These are phyloP conservation scores for Colletotrichum sp. DNA, from an alignment of 2,329 filamentous ascomycete genomes.

Conservation along the genomic window DNA sequence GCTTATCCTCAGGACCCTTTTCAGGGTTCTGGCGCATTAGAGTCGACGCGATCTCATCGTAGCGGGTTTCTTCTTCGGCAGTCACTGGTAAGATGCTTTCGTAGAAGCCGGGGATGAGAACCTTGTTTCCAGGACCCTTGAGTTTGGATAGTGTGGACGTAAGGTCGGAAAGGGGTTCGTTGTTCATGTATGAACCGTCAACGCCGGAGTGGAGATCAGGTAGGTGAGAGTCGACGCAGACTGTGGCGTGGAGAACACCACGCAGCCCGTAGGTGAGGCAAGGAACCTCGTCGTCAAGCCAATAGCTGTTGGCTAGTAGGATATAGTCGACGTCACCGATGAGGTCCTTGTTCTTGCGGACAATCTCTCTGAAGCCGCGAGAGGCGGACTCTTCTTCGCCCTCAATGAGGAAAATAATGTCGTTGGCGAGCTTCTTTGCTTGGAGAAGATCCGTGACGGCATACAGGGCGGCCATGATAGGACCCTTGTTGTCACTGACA, in stretches of 20 bases:
- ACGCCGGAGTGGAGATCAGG: conserved; percentile 95
- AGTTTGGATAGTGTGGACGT: conserved; percentile 82
- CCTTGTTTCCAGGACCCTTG: conserved; percentile 78
- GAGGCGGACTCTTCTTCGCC: conserved; percentile 97
- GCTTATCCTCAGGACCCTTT: conserved; percentile 62
- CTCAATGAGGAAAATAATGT: conserved; percentile 93
- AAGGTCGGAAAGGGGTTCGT: conserved; percentile 91
- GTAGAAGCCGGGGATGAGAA: conserved; percentile 89
- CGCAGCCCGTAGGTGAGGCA: conserved; percentile 94
- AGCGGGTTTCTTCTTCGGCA: conserved; percentile 77
- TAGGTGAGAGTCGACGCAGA: conserved; percentile 83
- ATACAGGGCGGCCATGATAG: conserved; percentile 91
- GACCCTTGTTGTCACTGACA: conserved; percentile 98
- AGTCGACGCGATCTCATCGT: conserved; percentile 82
- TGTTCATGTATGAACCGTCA: conserved; percentile 88
- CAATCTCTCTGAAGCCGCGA: conserved; percentile 84
- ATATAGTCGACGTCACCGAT: conserved; percentile 96
- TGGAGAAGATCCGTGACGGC: conserved; percentile 89
- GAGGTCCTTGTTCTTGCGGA: conserved; percentile 78
- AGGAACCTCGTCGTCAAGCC: conserved; percentile 94
- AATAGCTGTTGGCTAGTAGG: conserved; percentile 95
- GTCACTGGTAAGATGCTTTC: conserved; percentile 80
- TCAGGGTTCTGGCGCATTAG: conserved; percentile 74
- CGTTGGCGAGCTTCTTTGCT: conserved; percentile 81
- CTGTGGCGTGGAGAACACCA: conserved; percentile 90